phyloP scores from a whole-genome alignment of 306 rosid genomes.

The Vigna unguiculata region DNA sequence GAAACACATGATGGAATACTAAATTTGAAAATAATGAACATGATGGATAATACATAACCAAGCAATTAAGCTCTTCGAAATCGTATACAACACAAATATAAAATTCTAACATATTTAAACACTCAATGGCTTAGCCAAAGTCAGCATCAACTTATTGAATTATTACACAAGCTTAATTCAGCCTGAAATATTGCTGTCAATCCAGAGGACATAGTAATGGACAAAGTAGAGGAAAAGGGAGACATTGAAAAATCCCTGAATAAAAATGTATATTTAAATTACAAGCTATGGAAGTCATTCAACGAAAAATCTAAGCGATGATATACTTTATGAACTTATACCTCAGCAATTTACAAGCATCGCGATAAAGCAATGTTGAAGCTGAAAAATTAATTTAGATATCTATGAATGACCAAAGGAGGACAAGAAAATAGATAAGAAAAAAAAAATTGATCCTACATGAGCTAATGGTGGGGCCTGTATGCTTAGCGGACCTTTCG shows the following conservation, averaged over 20 bases:
- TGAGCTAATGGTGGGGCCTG: constrained; percentile 50
- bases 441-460: constrained; percentile 48
- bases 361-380: constrained; percentile 56
- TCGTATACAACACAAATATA: not conserved
- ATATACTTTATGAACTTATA: constrained; percentile 54
- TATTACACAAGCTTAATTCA: not conserved
- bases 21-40: too few species aligned
- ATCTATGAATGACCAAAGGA: constrained; percentile 54
- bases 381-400: constrained; percentile 61
- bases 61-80: too few species aligned
- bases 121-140: not conserved
- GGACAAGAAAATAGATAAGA: constrained; percentile 42
- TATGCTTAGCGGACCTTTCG: constrained; percentile 45
- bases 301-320: constrained; percentile 43
- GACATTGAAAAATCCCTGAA: constrained; percentile 39
- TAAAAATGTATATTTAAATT: constrained; percentile 39
- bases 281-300: constrained; percentile 27
- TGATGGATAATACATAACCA: too few species aligned
- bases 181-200: not conserved
- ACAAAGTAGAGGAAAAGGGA: constrained; percentile 25
- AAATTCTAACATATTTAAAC: not conserved
- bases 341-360: constrained; percentile 72
- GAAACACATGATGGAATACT: too few species aligned
- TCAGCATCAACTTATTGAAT: constrained; percentile 15
- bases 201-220: constrained; percentile 14